These are phyloP conservation scores for Candida gorgasii DNA, from an alignment of 805 yeast genomes.

Conservation along the genomic window DNA sequence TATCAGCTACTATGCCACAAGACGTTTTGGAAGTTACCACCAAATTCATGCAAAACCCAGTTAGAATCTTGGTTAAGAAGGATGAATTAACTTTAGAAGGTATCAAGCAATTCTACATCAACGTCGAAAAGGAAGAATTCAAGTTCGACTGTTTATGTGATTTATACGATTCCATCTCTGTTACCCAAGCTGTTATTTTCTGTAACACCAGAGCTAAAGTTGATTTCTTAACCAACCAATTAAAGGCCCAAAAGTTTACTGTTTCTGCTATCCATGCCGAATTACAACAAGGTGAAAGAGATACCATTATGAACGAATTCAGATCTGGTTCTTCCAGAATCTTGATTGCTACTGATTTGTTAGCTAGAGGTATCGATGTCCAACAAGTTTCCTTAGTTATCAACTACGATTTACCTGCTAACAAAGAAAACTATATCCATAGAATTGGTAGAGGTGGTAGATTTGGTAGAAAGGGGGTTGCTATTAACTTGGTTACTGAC, in stretches of 20 bases:
- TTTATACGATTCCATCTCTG: conserved; percentile 90
- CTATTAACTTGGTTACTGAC: conserved; percentile 87
- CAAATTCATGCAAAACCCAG: conserved; percentile 94
- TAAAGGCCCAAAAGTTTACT: conserved; percentile 80
- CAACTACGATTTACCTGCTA: conserved; percentile 88
- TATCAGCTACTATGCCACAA: conserved; percentile 91
- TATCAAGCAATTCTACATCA: conserved; percentile 86
- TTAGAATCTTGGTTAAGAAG: conserved; percentile 89
- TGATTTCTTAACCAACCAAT: conserved; percentile 77
- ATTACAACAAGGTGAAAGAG: conserved; percentile 90
- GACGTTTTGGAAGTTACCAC: conserved; percentile 89
- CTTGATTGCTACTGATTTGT: conserved; percentile 88
- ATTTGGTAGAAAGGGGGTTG: conserved; percentile 98
- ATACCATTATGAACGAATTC: conserved; percentile 92
- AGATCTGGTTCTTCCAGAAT: conserved; percentile 93
- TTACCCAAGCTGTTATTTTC: conserved; percentile 94
- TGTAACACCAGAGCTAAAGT: conserved; percentile 96
- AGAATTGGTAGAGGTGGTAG: conserved; percentile 98
- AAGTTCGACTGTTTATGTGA: conserved; percentile 94
- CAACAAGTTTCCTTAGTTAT: conserved; percentile 96
- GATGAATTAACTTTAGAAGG: conserved; percentile 96
- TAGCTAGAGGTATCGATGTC: conserved; percentile 98
- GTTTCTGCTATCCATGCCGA: conserved; percentile 96
- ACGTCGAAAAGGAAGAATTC: conserved; percentile 91
- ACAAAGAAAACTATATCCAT: conserved; percentile 92